phyloP scores from a whole-genome alignment of 441 rosid genomes.

The Gossypium schwendimanii region DNA sequence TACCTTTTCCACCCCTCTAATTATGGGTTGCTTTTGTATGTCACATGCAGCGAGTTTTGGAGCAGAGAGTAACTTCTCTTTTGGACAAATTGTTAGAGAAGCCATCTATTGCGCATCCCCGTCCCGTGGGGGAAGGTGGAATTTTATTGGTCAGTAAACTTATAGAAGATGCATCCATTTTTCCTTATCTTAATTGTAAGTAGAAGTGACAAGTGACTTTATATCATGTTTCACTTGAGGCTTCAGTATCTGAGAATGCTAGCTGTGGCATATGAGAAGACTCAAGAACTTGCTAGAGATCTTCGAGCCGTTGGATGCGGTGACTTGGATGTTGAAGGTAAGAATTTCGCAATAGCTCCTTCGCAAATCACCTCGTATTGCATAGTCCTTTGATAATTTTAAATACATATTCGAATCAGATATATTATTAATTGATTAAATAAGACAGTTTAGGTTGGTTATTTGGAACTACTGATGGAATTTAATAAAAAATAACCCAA shows the following conservation, averaged over 20 bases:
- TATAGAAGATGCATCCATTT: background rate
- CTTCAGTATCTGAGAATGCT: conserved; percentile 4
- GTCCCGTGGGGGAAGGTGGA: conserved; percentile 85
- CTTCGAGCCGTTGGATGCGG: conserved; percentile 94
- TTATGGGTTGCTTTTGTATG: conserved; percentile 19
- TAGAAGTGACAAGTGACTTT: background rate
- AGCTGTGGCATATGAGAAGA: conserved; percentile 97
- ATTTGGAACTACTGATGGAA: background rate
- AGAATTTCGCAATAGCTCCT: conserved; percentile 17
- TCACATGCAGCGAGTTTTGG: conserved; percentile 73
- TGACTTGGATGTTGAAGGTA: conserved; percentile 97
- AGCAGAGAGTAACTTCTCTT: conserved; percentile 93
- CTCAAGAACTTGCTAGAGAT: conserved; percentile 94
- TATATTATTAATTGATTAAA: background rate
- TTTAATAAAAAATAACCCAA: background rate
- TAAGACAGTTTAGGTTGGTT: background rate
- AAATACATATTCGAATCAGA: background rate
- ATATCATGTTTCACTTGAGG: background rate
- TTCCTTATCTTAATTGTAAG: background rate
- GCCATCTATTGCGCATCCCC: conserved; percentile 88
- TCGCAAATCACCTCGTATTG: conserved; percentile 6
- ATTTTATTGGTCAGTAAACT: conserved; percentile 68
- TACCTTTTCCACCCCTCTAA: background rate
- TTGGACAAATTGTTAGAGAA: conserved; percentile 84
- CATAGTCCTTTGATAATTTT: background rate